These are phyloP conservation scores for Fusarium kyushuense DNA, from an alignment of 2,329 filamentous ascomycete genomes.

Conservation along the genomic window DNA sequence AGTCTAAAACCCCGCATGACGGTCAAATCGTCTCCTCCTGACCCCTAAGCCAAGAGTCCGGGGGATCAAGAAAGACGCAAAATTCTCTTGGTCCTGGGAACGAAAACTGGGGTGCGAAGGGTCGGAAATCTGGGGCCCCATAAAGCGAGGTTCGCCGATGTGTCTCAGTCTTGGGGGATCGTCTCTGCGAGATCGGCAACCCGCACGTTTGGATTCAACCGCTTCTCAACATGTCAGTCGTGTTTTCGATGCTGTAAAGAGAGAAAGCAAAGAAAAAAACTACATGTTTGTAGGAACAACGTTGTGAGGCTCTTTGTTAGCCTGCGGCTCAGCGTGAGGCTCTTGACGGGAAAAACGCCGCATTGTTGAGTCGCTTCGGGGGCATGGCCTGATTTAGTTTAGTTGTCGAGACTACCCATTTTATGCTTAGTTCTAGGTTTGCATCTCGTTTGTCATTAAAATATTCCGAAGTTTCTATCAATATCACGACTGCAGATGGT, in stretches of 20 bases:
- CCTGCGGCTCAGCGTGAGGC: slow-evolving; percentile 6
- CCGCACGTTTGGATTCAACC: neutral
- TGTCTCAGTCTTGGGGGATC: neutral
- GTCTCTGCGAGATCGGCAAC: neutral
- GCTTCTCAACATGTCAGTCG: neutral
- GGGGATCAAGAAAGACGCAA: neutral
- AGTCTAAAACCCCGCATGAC: slow-evolving; percentile 3
- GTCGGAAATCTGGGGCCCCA: slow-evolving; percentile 6
- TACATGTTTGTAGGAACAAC: neutral
- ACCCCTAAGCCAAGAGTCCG: slow-evolving; percentile 6
- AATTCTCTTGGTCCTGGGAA: neutral
- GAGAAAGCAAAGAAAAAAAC: neutral
- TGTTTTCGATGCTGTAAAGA: neutral
- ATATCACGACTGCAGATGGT: neutral
- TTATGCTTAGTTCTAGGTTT: slow-evolving; percentile 1
- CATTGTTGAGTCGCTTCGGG: neutral
- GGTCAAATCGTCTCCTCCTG: neutral
- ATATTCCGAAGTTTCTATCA: neutral
- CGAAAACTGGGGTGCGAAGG: slow-evolving; percentile 6
- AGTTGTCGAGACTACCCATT: neutral
- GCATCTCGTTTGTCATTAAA: neutral
- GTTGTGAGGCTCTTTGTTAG: slow-evolving; percentile 5
- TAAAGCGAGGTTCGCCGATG: slow-evolving; percentile 7
- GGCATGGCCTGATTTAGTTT: slow-evolving; percentile 1
- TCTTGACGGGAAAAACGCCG: slow-evolving; percentile 1